Base-by-base conservation (phyloP, 139 green algal genomes). In the Auxenochlorella pyrenoidosa region DNA sequence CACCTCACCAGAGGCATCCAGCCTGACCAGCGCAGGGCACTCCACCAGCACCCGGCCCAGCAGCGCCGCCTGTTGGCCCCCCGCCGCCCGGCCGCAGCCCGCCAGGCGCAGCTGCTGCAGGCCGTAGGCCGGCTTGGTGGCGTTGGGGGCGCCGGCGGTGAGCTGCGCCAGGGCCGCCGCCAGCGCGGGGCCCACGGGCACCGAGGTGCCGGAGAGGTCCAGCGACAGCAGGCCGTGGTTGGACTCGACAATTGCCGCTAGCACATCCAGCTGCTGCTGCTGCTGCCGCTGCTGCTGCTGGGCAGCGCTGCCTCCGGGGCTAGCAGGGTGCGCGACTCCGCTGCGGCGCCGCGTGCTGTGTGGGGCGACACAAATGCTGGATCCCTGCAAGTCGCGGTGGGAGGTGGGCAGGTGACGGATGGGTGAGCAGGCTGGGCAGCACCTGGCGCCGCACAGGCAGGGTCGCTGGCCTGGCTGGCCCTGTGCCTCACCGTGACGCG, bases 61-160 rank as follows among this genome's bases (percentile, higher is more conserved):
- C n/a, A 18, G 66, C 66, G n/a, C n/a, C 70, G n/a, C 70, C 51
- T 36, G 30, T 28, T 34, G 32, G 41, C 18, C 63, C 63, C 63
- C 60, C 5, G 36, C 36, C 24, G 78, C 54, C 16, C 34, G 22
- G 26, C 59, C 18, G 63, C 80, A 85, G 28, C 80, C 80, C 30
- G 80, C 80, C 80, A 85, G 63, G 38, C 60, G 40, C 40, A 85
- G 60, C 2, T 26, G 26, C 22, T 44, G 80, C 80, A 85, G 63
- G 40, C 80, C 80, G 30, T 60, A 40, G 3, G 80, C 80, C 12
- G 63, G 80, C 32, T 75, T 75, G 36, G 36, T 75, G 59, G 36
- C 79, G 15, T 75, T 75, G 16, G 79, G 63, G 2, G 38, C 80
- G 38, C 40, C 63, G 0, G 26, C 60, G 26, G 41, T 41, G 41